phyloP scores from a whole-genome alignment of 75 land plant genomes.

The Ceratopteris richardii region DNA sequence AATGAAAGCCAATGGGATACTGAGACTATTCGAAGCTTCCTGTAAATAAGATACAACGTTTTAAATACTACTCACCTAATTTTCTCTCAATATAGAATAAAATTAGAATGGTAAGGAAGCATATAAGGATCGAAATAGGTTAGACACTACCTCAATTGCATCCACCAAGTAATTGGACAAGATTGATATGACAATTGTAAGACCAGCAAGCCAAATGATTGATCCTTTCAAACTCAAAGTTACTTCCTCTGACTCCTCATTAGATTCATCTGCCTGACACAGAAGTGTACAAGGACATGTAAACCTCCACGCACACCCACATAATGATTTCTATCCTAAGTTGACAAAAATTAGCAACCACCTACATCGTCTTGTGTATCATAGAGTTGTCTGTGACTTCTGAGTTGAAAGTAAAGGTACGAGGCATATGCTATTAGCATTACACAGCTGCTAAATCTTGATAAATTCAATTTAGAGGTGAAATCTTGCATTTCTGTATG shows the following conservation, averaged over 20 bases:
- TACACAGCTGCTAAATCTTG: conserved; percentile 50
- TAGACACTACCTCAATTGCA: conserved; percentile 54
- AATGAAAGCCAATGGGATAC: conserved; percentile 47
- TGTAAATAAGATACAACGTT: conserved; percentile 7
- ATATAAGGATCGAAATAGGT: background rate
- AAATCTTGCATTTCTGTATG: conserved; percentile 45
- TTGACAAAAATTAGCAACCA: too few relatives aligned
- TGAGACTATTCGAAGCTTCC: conserved; percentile 48
- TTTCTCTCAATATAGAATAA: background rate
- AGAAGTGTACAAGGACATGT: too few relatives aligned
- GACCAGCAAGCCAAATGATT: conserved; percentile 53
- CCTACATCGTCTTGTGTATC: too few relatives aligned
- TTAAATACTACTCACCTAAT: too few relatives aligned
- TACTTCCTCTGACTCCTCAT: background rate
- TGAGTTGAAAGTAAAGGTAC: conserved; percentile 49
- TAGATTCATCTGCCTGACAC: background rate
- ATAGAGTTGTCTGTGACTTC: conserved; percentile 30
- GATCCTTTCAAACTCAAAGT: conserved; percentile 52
- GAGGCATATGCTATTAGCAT: conserved; percentile 54
- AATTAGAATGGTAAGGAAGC: background rate
- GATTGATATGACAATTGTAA: conserved; percentile 60
- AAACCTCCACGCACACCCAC: too few relatives aligned
- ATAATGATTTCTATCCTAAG: too few relatives aligned
- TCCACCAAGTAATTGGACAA: conserved; percentile 74
- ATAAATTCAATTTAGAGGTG: conserved; percentile 41